Conservation (phyloP, 768 basidiomycete species). For the Tephrocybe rancida region DNA sequence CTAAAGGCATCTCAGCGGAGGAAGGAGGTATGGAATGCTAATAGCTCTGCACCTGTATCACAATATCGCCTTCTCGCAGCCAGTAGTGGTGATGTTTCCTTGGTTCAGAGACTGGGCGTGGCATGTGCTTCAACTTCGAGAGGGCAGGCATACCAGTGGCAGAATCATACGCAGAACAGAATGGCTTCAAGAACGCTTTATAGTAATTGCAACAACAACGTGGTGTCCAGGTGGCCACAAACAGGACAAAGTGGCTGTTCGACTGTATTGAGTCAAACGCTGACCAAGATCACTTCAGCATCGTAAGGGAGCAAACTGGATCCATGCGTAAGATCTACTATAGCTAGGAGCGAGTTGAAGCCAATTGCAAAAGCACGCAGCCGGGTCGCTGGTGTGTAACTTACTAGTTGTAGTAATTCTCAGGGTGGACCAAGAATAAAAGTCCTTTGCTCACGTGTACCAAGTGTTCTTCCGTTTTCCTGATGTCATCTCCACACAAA, state of each 20-base stretch:
- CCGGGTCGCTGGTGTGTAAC: too few species aligned
- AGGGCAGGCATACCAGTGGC: too few species aligned
- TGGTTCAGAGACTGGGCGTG: not conserved
- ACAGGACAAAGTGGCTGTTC: not conserved
- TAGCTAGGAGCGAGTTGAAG: too few species aligned
- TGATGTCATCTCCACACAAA: not conserved
- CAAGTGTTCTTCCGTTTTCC: too few species aligned
- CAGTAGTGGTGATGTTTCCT: conserved; percentile 30
- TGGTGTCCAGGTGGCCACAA: conserved; percentile 9
- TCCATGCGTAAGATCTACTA: not conserved
- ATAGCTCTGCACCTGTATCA: conserved; percentile 26
- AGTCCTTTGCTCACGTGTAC: too few species aligned
- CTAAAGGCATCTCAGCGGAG: conserved; percentile 27
- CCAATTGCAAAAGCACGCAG: too few species aligned
- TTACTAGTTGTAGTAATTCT: too few species aligned
- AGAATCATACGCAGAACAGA: too few species aligned
- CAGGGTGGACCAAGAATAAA: too few species aligned
- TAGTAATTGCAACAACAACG: not conserved
- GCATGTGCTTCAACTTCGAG: not conserved
- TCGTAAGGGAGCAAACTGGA: too few species aligned
- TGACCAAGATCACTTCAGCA: not conserved
- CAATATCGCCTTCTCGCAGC: conserved; percentile 30
- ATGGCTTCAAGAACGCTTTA: not conserved
- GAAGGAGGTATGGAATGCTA: not conserved
- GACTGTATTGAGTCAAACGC: not conserved